A percentile compares a stretch with the other conserved stretches of the same genome.
Evolutionary conservation across 768 basidiomycete genomes (phyloP).

Genomic region (Tephrocybe sp.): DNA sequence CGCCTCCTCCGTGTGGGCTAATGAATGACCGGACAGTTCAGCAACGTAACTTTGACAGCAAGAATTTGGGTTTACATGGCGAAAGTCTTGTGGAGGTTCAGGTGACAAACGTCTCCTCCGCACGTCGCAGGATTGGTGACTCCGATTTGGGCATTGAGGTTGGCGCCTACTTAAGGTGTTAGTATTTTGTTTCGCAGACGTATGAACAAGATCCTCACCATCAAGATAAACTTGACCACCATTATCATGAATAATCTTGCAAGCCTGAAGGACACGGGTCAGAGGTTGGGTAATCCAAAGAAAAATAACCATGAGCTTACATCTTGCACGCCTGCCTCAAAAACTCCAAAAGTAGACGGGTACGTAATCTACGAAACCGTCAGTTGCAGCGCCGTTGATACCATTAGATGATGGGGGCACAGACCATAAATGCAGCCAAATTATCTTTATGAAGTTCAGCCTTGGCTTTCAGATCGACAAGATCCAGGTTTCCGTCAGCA

Average conservation of each 20-base stretch:
- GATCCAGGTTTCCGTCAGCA: constrained; percentile 84
- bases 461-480: constrained; percentile 82
- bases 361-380: constrained; percentile 76
- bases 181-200: background rate
- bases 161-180: constrained; percentile 61
- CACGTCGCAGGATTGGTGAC: constrained; percentile 92
- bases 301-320: constrained; percentile 30
- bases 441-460: constrained; percentile 90
- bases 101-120: constrained; percentile 96
- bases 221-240: constrained; percentile 99
- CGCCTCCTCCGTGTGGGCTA: constrained; percentile 96
- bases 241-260: constrained; percentile 89
- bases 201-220: constrained; percentile 40
- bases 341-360: constrained; percentile 97
- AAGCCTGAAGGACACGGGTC: constrained; percentile 54
- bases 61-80: constrained; percentile 64
- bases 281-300: background rate
- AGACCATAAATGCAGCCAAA: constrained; percentile 93
- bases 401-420: constrained; percentile 14
- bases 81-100: constrained; percentile 98
- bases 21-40: background rate
- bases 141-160: constrained; percentile 92
- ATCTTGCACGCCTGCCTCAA: constrained; percentile 86
- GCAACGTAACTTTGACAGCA: background rate
- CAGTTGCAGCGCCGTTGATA: constrained; percentile 1